These are phyloP conservation scores for Fusarium verrucosum DNA, from an alignment of 2,329 filamentous ascomycete species.

Conservation along the genomic window DNA sequence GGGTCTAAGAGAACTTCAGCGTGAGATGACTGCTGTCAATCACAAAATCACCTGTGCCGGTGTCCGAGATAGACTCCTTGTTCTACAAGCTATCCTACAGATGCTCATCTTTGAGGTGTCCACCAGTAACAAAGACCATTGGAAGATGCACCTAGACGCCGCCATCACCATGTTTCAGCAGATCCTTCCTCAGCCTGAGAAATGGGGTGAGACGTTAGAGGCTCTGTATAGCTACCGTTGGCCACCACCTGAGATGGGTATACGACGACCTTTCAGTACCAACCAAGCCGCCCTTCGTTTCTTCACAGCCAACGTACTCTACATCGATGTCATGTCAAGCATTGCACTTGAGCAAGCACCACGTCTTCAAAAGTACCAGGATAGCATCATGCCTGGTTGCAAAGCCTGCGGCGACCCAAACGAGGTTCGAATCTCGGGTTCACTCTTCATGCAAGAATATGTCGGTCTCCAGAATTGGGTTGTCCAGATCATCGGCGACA, in stretches of 20 bases:
- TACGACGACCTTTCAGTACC: slow-evolving; percentile 53
- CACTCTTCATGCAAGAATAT: slow-evolving; percentile 59
- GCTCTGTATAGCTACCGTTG: slow-evolving; percentile 46
- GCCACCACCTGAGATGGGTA: slow-evolving; percentile 48
- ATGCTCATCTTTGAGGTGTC: slow-evolving; percentile 63
- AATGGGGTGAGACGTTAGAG: slow-evolving; percentile 51
- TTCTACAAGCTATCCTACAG: slow-evolving; percentile 63
- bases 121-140: slow-evolving; percentile 57
- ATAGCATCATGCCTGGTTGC: slow-evolving; percentile 50
- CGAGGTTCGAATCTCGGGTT: slow-evolving; percentile 39
- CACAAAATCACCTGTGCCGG: slow-evolving; percentile 44
- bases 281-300: slow-evolving; percentile 60
- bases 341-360: slow-evolving; percentile 57
- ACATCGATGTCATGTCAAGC: slow-evolving; percentile 61
- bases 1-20: slow-evolving; percentile 56
- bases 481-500: slow-evolving; percentile 62
- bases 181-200: slow-evolving; percentile 51
- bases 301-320: slow-evolving; percentile 58
- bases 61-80: slow-evolving; percentile 49
- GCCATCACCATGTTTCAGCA: slow-evolving; percentile 61
- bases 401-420: slow-evolving; percentile 23
- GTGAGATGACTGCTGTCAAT: slow-evolving; percentile 53
- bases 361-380: slow-evolving; percentile 54
- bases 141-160: slow-evolving; percentile 60
- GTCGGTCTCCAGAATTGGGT: slow-evolving; percentile 67